Percentiles rank a stretch among this genome's conserved stretches.
These are phyloP conservation scores for Trichoderma harzianum DNA, from an alignment of 2,329 filamentous ascomycete species.

Conservation along the genomic window DNA sequence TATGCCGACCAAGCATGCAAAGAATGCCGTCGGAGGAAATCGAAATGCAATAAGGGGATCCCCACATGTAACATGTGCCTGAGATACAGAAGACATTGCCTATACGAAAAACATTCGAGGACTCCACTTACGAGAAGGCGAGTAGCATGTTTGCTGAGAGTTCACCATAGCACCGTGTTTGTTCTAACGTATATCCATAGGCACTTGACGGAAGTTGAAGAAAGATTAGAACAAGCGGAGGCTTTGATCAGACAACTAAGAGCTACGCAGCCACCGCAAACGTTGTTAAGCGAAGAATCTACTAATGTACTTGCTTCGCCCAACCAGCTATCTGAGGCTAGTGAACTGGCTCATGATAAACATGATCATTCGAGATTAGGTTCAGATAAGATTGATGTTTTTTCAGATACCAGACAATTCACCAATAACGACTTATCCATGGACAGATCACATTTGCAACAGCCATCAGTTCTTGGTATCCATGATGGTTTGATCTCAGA, in stretches of 20 bases:
- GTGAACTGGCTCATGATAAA: neutral
- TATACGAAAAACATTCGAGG: slow-evolving; percentile 47
- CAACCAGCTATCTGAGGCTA: neutral
- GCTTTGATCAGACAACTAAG: slow-evolving; percentile 31
- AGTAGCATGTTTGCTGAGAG: slow-evolving; percentile 6
- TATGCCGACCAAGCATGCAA: slow-evolving; percentile 36
- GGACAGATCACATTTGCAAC: neutral
- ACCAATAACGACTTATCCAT: neutral
- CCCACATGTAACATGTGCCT: slow-evolving; percentile 40
- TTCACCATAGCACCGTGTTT: neutral
- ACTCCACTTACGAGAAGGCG: slow-evolving; percentile 47
- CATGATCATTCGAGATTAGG: neutral
- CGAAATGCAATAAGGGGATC: slow-evolving; percentile 37
- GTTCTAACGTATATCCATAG: slow-evolving; percentile 23
- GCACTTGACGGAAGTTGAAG: slow-evolving; percentile 44
- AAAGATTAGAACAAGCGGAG: slow-evolving; percentile 36
- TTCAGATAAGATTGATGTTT: neutral
- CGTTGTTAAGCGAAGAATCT: neutral
- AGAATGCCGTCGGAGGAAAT: slow-evolving; percentile 40
- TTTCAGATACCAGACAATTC: too few relatives aligned
- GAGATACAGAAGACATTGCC: slow-evolving; percentile 43
- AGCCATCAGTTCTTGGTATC: too few relatives aligned
- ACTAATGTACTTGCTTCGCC: neutral
- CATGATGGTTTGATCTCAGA: neutral
- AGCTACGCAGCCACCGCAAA: slow-evolving; percentile 27